phyloP scores from a whole-genome alignment of 768 basidiomycete genomes.

The Tricholoma matsutake region DNA sequence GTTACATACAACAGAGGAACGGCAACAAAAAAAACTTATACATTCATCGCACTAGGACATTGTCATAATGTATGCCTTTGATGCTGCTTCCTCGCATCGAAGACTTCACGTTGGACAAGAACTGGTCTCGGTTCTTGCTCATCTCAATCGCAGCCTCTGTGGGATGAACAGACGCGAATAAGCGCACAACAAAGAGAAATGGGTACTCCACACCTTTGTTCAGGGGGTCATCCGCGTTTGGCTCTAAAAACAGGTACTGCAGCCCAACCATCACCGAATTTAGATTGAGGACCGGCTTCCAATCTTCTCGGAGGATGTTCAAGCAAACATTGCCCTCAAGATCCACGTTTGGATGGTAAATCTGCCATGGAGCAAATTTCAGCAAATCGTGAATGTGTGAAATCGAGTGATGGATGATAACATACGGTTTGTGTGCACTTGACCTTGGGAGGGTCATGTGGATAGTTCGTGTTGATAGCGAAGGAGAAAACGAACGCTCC shows the following conservation, averaged over 20 bases:
- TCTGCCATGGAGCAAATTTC: conserved; percentile 44
- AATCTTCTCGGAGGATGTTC: conserved; percentile 98
- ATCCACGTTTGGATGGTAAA: conserved; percentile 99
- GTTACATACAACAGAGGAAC: conserved; percentile 15
- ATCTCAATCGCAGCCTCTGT: conserved; percentile 96
- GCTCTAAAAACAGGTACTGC: conserved; percentile 97
- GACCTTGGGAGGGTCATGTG: conserved; percentile 99
- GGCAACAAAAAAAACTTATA: conserved; percentile 8
- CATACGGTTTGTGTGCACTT: conserved; percentile 92
- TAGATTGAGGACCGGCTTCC: conserved; percentile 98
- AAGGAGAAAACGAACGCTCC: conserved; percentile 94
- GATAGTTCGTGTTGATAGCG: conserved; percentile 95
- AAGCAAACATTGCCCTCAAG: conserved; percentile 97
- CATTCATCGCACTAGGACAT: conserved; percentile 53
- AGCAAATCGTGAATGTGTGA: conserved; percentile 2
- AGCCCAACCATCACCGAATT: conserved; percentile 98
- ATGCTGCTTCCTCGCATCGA: conserved; percentile 83
- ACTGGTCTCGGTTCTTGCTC: conserved; percentile 81
- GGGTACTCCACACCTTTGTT: conserved; percentile 82
- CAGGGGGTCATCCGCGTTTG: conserved; percentile 96
- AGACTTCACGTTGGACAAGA: conserved; percentile 78
- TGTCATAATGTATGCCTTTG: conserved; percentile 78
- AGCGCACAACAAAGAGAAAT: not conserved
- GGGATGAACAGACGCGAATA: conserved; percentile 5
- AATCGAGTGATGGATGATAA: conserved; percentile 8